Evolutionary conservation across 129 eudicot genomes (phyloP), one percentile per base, ranked within the genome.

Genomic region (sunflower (Helianthus annuus)): DNA sequence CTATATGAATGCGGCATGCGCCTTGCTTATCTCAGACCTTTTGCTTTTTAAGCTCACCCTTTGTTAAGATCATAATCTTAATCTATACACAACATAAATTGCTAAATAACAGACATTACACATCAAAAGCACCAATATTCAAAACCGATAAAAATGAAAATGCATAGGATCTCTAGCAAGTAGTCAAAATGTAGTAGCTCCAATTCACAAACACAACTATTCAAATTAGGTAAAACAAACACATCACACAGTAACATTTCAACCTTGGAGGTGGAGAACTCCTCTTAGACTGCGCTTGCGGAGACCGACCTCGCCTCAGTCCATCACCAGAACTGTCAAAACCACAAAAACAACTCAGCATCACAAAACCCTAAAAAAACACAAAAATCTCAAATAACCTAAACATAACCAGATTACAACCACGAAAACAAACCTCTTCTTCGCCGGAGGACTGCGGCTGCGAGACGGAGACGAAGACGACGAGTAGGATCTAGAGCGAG

Each of bases 251-350:
- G 46, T 42, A 42, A 6, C 46, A 6, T 42, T 6, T 42, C 8
- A 75, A 89, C 96, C 94, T 85, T 66, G 93, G 89, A 46, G 96
- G 97, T 14, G 88, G 93, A 60, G 93, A 80, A 63, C 78, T 45
- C 64, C 77, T 94, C 82, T 87, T 88, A n/a, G 93, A 72, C 34
- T 74, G 96, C 44, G 89, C 83, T 10, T 81, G 85, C 3, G 98
- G 98, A 54, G 98, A 94, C 48, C 91, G 96, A 60, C 85, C 96
- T 71, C 96, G 84, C 73, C 72, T 94, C 17, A 82, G 66, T 76
- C 87, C 96, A 76, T 83, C 99, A 72, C 80, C 90, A 75, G 97
- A 79, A 71, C 98, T 93, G 85, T 64, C 2, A n/a, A 48, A 78
- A 64, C 56, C n/a, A 34, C 52, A 17, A 61, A 42, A 52, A 40